phyloP scores from a whole-genome alignment of 192 early-diverging fungal genomes.

The Endogone sp. region DNA sequence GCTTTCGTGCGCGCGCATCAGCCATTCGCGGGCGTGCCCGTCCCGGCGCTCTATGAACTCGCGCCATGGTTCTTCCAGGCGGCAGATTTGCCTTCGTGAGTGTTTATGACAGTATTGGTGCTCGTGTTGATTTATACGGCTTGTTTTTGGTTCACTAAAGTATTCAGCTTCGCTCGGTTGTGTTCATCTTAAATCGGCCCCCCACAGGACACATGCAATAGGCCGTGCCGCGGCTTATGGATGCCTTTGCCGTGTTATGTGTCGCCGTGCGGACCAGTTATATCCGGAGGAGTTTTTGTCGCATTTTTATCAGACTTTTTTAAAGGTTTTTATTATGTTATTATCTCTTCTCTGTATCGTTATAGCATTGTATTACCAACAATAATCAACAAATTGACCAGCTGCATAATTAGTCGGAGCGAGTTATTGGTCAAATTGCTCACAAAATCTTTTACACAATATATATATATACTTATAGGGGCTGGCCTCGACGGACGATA shows the following conservation, averaged over 20 bases:
- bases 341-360: neutral
- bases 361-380: too few species aligned
- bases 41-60: conserved; percentile 73
- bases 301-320: conserved; percentile 66
- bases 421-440: too few species aligned
- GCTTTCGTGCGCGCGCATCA: conserved; percentile 47
- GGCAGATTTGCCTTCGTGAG: conserved; percentile 53
- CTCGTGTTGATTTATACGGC: too few species aligned
- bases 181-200: too few species aligned
- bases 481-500: conserved; percentile 45
- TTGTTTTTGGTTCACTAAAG: too few species aligned
- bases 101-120: too few species aligned
- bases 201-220: conserved; percentile 52
- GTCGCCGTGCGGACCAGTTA: conserved; percentile 64
- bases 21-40: conserved; percentile 46
- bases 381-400: too few species aligned
- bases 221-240: conserved; percentile 67
- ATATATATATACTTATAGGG: too few species aligned
- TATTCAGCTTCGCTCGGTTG: too few species aligned
- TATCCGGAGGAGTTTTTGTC: conserved; percentile 51
- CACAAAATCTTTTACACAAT: too few species aligned
- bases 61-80: conserved; percentile 77
- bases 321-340: conserved; percentile 46
- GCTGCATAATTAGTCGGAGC: too few species aligned
- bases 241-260: conserved; percentile 73